Percentiles rank a stretch among this genome's conserved stretches.
Evolutionary conservation across 164 flowering plant species (phyloP).

Genomic region (Macadamia integrifolia): DNA sequence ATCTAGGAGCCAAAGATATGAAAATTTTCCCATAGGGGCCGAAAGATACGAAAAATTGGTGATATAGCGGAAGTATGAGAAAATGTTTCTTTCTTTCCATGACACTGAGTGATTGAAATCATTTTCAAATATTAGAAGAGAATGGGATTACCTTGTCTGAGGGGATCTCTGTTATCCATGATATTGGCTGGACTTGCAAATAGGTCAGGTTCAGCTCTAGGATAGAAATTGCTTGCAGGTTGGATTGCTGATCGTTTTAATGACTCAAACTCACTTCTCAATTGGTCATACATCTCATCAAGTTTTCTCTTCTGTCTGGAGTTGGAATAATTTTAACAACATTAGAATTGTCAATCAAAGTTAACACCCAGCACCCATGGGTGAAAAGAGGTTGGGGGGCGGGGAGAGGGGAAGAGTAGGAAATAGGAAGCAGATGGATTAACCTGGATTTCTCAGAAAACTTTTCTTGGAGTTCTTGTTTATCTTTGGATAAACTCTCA

Average conservation of each 20-base stretch:
- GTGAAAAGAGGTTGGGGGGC: not conserved
- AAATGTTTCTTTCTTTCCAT: no score
- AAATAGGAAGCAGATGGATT: constrained; percentile 2
- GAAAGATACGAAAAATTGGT: not conserved
- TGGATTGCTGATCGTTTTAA: constrained; percentile 85
- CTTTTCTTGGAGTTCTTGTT: constrained; percentile 94
- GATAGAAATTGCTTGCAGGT: constrained; percentile 68
- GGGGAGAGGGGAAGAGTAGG: not conserved
- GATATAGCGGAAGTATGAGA: not conserved
- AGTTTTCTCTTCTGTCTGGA: constrained; percentile 94
- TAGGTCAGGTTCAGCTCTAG: constrained; percentile 65
- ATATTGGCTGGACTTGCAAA: constrained; percentile 60
- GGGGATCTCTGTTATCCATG: constrained; percentile 68
- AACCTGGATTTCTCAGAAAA: constrained; percentile 96
- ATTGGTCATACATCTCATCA: constrained; percentile 96
- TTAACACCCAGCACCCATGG: not conserved
- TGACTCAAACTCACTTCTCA: constrained; percentile 83
- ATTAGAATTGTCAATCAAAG: not conserved
- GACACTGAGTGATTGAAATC: not conserved
- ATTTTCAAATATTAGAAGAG: not conserved
- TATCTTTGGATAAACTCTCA: constrained; percentile 77
- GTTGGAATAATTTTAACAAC: not conserved
- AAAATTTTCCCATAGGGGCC: no score
- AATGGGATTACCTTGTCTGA: constrained; percentile 63
- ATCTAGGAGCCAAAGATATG: not conserved